Evolutionary conservation across 1,139 yeast species (phyloP).

Genomic region (Suhomyces bokatorum): DNA sequence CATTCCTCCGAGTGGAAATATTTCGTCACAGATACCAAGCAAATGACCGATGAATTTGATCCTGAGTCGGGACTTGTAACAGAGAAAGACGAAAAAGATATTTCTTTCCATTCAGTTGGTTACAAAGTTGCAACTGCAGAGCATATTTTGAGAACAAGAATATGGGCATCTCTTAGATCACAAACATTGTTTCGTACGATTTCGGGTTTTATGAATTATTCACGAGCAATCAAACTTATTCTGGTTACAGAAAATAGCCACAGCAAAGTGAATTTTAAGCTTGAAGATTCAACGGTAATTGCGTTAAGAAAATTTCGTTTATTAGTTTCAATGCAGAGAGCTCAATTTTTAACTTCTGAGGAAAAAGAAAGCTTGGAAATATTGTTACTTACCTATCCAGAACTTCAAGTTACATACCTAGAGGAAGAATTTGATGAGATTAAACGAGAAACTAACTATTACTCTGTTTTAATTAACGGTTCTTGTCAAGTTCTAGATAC

Average conservation of each 20-base stretch:
- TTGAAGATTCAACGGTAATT: constrained; percentile 39
- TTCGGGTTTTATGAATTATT: constrained; percentile 59
- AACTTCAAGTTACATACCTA: constrained; percentile 58
- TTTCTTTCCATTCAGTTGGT: constrained; percentile 51
- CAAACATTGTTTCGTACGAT: constrained; percentile 57
- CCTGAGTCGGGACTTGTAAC: constrained; percentile 25
- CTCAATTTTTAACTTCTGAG: constrained; percentile 47
- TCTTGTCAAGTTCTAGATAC: constrained; percentile 39
- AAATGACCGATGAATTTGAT: constrained; percentile 46
- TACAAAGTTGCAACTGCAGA: constrained; percentile 57
- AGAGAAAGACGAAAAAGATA: constrained; percentile 31
- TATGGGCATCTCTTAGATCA: constrained; percentile 59
- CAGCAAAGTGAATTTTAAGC: not conserved
- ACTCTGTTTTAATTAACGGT: constrained; percentile 45
- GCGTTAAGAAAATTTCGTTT: constrained; percentile 63
- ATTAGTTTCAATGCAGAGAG: constrained; percentile 72
- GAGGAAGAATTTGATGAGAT: constrained; percentile 33
- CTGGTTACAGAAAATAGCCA: constrained; percentile 42
- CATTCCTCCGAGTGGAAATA: constrained; percentile 54
- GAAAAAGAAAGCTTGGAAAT: constrained; percentile 59
- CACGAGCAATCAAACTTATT: constrained; percentile 50
- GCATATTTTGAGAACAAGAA: constrained; percentile 51
- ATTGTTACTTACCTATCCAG: constrained; percentile 62
- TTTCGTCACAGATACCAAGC: constrained; percentile 51
- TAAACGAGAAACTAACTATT: constrained; percentile 28